Base-by-base conservation (phyloP, 805 yeast genomes). In the Deakozyma indianensis region DNA sequence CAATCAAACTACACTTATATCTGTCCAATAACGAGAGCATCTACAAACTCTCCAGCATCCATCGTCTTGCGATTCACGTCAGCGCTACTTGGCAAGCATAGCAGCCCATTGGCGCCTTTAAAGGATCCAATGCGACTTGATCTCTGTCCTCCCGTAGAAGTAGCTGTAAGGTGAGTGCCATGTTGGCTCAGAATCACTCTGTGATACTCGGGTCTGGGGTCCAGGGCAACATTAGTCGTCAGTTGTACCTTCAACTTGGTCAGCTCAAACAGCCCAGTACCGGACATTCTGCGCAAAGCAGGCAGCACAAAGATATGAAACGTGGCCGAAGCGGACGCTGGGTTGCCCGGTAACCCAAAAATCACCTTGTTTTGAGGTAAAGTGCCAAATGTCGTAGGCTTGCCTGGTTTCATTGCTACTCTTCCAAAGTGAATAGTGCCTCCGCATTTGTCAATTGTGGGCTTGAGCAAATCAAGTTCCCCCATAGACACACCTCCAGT, bases 401-500 rank as follows among this genome's bases (percentile, higher is more conserved):
- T 74, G 0, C 79, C 79, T 1, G 79, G 79, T 50, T 74, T 74
- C 76, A 74, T 74, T n/a, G 66, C 66, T 4, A 74, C 77, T 38
- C 78, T 56, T 3, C 79, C 79, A 53, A 74, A 74, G 48, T 71
- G 75, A 29, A 74, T 69, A 0, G 48, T 52, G 1, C 77, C 78
- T 0, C 60, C 58, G 16, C 74, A 50, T 28, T 66, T 53, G 47
- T 70, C 72, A 22, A 74, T 69, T 0, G 68, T 61, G 0, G 78
- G 77, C 46, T 74, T 74, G 35, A 74, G 53, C 15, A 72, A 57
- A 53, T 74, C 79, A 27, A 65, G 48, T 52, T 74, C 79, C 1
- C 79, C 79, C 79, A 74, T 74, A 1, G 79, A 74, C 1, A 74
- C 79, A 22, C 79, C 79, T 1, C 79, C 79, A 1, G 75, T 67